Percentiles rank a stretch among this genome's conserved stretches.
Conservation (phyloP, 2,329 filamentous ascomycete genomes). For the Cladophialophora bantiana region DNA sequence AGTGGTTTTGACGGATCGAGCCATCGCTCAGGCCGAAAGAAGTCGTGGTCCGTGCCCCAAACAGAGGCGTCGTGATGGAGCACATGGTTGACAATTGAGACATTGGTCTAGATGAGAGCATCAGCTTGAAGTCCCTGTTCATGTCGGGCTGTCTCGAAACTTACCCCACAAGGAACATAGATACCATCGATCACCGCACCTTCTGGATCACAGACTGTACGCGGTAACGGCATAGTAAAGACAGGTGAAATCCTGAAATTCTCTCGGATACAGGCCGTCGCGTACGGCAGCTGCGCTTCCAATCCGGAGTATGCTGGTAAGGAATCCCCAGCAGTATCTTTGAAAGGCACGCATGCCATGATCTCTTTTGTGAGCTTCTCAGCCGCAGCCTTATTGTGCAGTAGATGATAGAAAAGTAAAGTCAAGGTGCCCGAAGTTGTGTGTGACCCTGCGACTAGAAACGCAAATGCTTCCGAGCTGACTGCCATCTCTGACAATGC, state of each 20-base stretch:
- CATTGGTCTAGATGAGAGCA: slow-evolving; percentile 12
- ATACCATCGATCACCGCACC: slow-evolving; percentile 22
- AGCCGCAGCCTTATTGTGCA: slow-evolving; percentile 38
- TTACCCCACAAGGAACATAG: slow-evolving; percentile 23
- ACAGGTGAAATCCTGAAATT: slow-evolving; percentile 24
- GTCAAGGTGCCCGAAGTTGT: slow-evolving; percentile 52
- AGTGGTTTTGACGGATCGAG: slow-evolving; percentile 48
- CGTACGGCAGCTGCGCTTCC: slow-evolving; percentile 29
- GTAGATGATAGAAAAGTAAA: slow-evolving; percentile 51
- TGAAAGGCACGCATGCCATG: not conserved
- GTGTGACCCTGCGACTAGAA: slow-evolving; percentile 46
- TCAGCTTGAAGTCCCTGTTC: not conserved
- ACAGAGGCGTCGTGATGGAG: slow-evolving; percentile 25
- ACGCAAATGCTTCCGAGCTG: slow-evolving; percentile 30
- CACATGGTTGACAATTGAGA: slow-evolving; percentile 24
- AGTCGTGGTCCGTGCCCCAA: slow-evolving; percentile 25
- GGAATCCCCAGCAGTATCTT: not conserved
- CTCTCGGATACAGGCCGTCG: slow-evolving; percentile 24
- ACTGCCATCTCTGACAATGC: slow-evolving; percentile 18
- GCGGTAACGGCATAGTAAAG: slow-evolving; percentile 25
- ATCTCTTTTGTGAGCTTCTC: slow-evolving; percentile 25
- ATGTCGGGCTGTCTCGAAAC: not conserved
- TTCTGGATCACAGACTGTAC: slow-evolving; percentile 6
- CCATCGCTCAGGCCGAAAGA: slow-evolving; percentile 60
- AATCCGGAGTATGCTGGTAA: slow-evolving; percentile 23